Base-by-base conservation (phyloP, 352 stramenopile genomes). In the Pythium volutum region DNA sequence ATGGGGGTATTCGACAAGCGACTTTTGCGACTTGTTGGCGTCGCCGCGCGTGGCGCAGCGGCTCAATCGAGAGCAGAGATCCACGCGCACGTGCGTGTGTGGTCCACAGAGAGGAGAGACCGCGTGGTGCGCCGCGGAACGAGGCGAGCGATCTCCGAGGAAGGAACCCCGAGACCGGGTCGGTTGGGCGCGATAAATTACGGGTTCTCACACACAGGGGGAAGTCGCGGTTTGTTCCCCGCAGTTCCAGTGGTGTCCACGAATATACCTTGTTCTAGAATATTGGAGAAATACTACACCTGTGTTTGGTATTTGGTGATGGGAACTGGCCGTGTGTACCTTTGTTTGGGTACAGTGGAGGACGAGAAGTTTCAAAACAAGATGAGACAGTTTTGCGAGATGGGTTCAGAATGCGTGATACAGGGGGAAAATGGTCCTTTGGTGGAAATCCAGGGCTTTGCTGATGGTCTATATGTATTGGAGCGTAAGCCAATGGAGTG, bases 221-320 rank as follows among this genome's bases (percentile, higher is more conserved):
- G 22, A 23, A 18, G 23, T 20, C 25, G 45, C 23, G 34, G 23
- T 34, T n/a, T 42, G n/a, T 62, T 62, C 58, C 58, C 58, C 39
- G 54, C 49, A 48, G 58, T 65, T 65, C 58, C 48, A 58, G 53
- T 59, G 58, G 49, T 53, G 47, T 47, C 18, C 26, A 36, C 27
- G 31, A 22, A 42, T 39, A 11, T 15, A 75, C 59, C 67, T n/a
- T 63, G 18, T 74, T 74, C 57, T 71, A 51, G 2, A 2, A 69
- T 2, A 29, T 25, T 33, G 10, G 25, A 51, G 7, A 10, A 7
- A 26, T 47, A 54, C 3, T 15, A 1, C 10, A 58, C 57, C 57
- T 25, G 14, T 11, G 46, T 64, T 57, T 64, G 47, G 18, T n/a
- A 52, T 50, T 51, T 14, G 25, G 4, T 25, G n/a, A 11, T 9